These are phyloP conservation scores for Kickxella alabastrina DNA, from an alignment of 192 early-diverging fungal genomes.

Conservation along the genomic window DNA sequence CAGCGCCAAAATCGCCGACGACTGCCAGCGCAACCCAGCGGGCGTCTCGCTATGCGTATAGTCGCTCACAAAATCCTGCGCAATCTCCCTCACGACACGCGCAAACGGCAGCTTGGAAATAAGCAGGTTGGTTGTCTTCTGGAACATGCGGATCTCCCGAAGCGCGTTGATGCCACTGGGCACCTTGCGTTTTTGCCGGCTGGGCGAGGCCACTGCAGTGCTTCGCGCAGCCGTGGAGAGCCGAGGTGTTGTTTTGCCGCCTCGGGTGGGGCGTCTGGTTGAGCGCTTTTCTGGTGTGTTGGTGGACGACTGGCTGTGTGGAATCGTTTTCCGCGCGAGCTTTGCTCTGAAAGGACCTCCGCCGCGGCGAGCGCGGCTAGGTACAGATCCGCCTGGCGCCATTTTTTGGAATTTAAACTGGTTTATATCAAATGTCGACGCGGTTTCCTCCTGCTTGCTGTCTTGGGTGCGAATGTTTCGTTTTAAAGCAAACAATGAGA, in stretches of 20 bases:
- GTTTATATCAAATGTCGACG: too few species aligned
- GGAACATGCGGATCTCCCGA: conserved; percentile 79
- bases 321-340: conserved; percentile 30
- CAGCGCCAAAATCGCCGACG: conserved; percentile 69
- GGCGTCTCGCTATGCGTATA: conserved; percentile 33
- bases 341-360: conserved; percentile 17
- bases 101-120: conserved; percentile 86
- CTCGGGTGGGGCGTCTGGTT: conserved; percentile 9
- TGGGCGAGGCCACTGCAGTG: conserved; percentile 4
- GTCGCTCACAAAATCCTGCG: conserved; percentile 50
- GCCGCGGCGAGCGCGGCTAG: conserved; percentile 33
- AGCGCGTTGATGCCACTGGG: conserved; percentile 70
- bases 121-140: conserved; percentile 75
- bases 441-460: too few species aligned
- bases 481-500: background rate
- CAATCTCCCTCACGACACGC: conserved; percentile 70
- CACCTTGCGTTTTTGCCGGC: conserved; percentile 23
- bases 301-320: conserved; percentile 4
- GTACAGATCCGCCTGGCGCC: conserved; percentile 5
- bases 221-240: conserved; percentile 4
- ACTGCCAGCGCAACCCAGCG: conserved; percentile 67
- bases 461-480: too few species aligned
- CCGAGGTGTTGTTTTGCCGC: conserved; percentile 26
- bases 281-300: conserved; percentile 4
- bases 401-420: too few species aligned